Evolutionary conservation across 768 basidiomycete genomes (phyloP).

Genomic region (Rossbeevera mucosa): DNA sequence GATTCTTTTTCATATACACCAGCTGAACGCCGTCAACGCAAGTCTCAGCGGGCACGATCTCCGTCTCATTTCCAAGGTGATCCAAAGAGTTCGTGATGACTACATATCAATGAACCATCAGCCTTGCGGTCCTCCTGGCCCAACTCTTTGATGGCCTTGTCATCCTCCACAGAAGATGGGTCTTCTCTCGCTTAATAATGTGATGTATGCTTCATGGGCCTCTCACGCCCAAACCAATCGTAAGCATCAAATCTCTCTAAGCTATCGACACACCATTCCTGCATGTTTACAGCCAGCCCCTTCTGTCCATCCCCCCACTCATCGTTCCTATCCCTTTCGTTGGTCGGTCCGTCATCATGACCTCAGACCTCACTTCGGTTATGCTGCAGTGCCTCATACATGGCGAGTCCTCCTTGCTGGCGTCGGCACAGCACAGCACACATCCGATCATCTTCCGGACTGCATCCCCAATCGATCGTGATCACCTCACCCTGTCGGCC

Average conservation of each 20-base stretch:
- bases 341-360: background rate
- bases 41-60: background rate
- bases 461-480: background rate
- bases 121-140: constrained; percentile 8
- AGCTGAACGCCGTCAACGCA: background rate
- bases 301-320: background rate
- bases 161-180: constrained; percentile 1
- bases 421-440: background rate
- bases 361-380: constrained; percentile 1
- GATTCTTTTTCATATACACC: background rate
- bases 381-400: background rate
- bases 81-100: background rate
- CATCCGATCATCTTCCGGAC: background rate
- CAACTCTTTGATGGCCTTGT: background rate
- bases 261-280: constrained; percentile 18
- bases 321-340: background rate
- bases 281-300: constrained; percentile 16
- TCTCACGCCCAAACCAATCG: constrained; percentile 10
- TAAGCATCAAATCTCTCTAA: constrained; percentile 8
- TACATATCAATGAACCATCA: background rate
- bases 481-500: constrained; percentile 1
- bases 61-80: background rate
- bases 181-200: constrained; percentile 8
- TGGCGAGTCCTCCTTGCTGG: background rate
- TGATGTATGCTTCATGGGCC: background rate